A percentile compares a stretch with the other conserved stretches of the same genome.
Evolutionary conservation across 352 stramenopile genomes (phyloP).

Genomic region (Phytophthora vignae): DNA sequence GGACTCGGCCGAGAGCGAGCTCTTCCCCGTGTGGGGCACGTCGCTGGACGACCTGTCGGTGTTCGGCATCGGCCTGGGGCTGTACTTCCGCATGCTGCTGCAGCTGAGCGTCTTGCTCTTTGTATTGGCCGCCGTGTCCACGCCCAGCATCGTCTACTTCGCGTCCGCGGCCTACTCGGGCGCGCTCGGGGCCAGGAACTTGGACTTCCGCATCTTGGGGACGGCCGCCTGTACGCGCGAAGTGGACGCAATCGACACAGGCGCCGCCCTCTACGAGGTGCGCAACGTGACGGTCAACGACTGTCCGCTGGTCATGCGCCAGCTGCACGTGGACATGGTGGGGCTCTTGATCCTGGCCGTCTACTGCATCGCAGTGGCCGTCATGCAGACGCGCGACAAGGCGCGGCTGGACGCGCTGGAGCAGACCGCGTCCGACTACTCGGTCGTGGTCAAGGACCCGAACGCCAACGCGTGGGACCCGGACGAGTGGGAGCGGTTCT

Average conservation of each 20-base stretch:
- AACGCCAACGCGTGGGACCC: constrained; percentile 68
- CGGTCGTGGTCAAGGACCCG: constrained; percentile 76
- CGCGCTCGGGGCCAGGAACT: constrained; percentile 32
- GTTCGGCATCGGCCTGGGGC: constrained; percentile 79
- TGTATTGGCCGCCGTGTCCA: constrained; percentile 62
- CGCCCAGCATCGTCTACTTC: constrained; percentile 76
- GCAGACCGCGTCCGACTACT: constrained; percentile 80
- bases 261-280: constrained; percentile 14
- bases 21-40: constrained; percentile 73
- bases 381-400: constrained; percentile 56
- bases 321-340: constrained; percentile 69
- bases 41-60: constrained; percentile 63
- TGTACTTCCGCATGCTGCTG: constrained; percentile 84
- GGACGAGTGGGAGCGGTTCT: constrained; percentile 77
- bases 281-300: constrained; percentile 44
- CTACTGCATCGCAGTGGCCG: constrained; percentile 53
- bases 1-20: constrained; percentile 52
- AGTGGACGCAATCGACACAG: constrained; percentile 19
- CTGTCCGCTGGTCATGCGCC: constrained; percentile 57
- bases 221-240: constrained; percentile 68
- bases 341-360: constrained; percentile 54
- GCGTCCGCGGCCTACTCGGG: constrained; percentile 67
- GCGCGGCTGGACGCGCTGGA: constrained; percentile 60
- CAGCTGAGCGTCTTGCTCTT: constrained; percentile 62
- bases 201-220: constrained; percentile 65